These are phyloP conservation scores for Aspergillus phoenicis DNA, from an alignment of 2,329 filamentous ascomycete species.

Conservation along the genomic window DNA sequence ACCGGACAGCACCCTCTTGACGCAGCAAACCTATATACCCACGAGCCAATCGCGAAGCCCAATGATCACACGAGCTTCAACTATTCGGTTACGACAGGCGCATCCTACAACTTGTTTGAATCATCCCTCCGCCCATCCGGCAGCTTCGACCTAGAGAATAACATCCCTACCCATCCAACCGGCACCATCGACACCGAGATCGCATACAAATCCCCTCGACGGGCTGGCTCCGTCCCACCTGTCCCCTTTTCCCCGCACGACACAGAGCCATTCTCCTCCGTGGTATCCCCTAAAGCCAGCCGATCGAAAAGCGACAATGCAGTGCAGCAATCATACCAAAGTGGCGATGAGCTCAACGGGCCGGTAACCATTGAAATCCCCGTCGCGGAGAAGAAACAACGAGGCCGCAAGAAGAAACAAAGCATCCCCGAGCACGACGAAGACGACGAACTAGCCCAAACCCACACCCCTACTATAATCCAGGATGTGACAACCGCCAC, in stretches of 20 bases:
- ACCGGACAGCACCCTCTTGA: not conserved
- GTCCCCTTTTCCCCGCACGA: constrained; percentile 41
- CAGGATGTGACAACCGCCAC: not conserved
- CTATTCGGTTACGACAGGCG: not conserved
- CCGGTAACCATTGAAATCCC: constrained; percentile 28
- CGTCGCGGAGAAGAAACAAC: constrained; percentile 31
- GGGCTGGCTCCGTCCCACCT: constrained; percentile 32
- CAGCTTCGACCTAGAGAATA: constrained; percentile 12
- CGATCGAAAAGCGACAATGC: constrained; percentile 29
- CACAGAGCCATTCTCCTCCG: constrained; percentile 44
- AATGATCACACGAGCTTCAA: not conserved
- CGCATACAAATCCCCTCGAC: constrained; percentile 20
- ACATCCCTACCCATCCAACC: constrained; percentile 15
- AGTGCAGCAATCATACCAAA: constrained; percentile 24
- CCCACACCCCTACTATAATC: constrained; percentile 6
- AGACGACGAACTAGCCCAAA: constrained; percentile 31
- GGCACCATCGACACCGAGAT: constrained; percentile 11
- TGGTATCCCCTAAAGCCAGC: constrained; percentile 28
- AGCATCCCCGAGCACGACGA: constrained; percentile 27
- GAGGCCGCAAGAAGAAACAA: constrained; percentile 36
- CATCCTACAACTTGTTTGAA: constrained; percentile 30
- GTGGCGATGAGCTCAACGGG: constrained; percentile 33
- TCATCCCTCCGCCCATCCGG: constrained; percentile 20
- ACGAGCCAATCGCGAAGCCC: not conserved
- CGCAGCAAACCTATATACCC: not conserved